Conservation (phyloP, 2,329 filamentous ascomycete species). For the Monosporascus cannonballus region DNA sequence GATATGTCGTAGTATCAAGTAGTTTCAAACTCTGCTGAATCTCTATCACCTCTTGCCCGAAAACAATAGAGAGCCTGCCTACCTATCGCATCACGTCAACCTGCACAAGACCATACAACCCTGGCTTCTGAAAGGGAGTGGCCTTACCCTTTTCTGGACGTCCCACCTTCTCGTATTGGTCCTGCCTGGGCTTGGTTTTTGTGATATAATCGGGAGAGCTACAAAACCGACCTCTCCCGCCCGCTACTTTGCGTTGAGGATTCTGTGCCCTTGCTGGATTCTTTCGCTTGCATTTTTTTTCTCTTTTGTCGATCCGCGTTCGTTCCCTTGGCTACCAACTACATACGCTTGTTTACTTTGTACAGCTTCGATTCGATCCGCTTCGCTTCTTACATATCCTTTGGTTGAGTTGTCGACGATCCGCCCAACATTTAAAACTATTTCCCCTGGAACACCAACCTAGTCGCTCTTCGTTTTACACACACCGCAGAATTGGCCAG, state of each 20-base stretch:
- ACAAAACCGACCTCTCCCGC: not conserved
- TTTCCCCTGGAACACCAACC: not conserved
- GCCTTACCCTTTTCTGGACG: not conserved
- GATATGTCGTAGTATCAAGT: no score
- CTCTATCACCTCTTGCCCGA: no score
- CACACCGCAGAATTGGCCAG: not conserved
- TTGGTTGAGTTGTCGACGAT: not conserved
- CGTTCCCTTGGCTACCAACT: not conserved
- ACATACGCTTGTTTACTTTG: not conserved
- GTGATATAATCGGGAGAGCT: not conserved
- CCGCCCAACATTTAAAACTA: not conserved
- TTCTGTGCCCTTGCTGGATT: not conserved
- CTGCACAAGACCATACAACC: not conserved
- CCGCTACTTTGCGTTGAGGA: not conserved
- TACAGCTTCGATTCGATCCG: not conserved
- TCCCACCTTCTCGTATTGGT: slow-evolving; percentile 1
- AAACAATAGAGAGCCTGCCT: not conserved
- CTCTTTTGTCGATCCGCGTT: not conserved
- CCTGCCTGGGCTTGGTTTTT: not conserved
- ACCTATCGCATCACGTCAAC: not conserved
- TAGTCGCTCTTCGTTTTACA: not conserved
- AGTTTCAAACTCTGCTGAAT: no score
- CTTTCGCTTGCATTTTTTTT: not conserved
- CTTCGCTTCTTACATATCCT: not conserved
- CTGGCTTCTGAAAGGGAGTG: not conserved